phyloP scores from a whole-genome alignment of 257 asterid genomes.

The Rubia yunnanensis region DNA sequence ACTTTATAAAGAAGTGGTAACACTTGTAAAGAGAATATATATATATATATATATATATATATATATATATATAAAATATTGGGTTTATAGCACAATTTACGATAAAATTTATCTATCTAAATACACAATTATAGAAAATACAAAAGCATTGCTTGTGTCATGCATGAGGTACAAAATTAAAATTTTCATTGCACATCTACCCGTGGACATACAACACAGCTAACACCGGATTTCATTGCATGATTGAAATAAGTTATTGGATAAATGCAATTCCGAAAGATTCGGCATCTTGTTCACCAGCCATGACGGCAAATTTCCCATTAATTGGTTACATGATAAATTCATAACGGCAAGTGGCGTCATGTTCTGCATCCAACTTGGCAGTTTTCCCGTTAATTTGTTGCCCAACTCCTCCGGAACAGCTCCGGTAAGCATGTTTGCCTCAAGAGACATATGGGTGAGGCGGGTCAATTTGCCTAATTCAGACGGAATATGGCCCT shows the following conservation, averaged over 20 bases:
- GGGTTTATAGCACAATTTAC: no score
- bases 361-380: background rate
- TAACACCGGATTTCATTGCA: no score
- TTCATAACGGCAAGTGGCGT: background rate
- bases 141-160: no score
- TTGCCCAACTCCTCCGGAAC: slow-evolving; percentile 27
- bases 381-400: background rate
- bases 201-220: no score
- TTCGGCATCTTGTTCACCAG: background rate
- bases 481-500: slow-evolving; percentile 43
- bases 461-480: slow-evolving; percentile 34
- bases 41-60: no score
- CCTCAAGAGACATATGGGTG: slow-evolving; percentile 23
- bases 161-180: no score
- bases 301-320: background rate
- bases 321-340: background rate
- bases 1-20: no score
- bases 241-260: background rate
- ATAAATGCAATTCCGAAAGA: background rate
- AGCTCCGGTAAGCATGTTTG: slow-evolving; percentile 38
- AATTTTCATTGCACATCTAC: no score
- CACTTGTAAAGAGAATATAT: no score
- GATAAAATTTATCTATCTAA: no score
- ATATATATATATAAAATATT: no score
- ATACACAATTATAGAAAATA: no score